Percentiles rank a stretch among this genome's conserved stretches.
These are phyloP conservation scores for Primulina huaijiensis DNA, from an alignment of 257 asterid species.

Conservation along the genomic window DNA sequence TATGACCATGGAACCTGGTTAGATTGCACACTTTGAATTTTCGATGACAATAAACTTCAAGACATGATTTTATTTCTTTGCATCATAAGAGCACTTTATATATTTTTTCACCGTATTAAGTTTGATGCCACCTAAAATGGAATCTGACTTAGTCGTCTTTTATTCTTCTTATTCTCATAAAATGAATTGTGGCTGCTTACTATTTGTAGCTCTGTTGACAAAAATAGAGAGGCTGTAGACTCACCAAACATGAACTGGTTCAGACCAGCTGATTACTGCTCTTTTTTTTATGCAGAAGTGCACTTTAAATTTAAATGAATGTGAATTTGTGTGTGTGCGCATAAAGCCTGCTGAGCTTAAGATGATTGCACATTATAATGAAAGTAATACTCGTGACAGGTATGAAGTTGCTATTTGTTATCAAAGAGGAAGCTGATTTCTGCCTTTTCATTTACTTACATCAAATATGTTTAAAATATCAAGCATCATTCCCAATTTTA, in stretches of 20 bases:
- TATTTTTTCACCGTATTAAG: background rate
- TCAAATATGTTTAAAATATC: background rate
- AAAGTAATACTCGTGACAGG: conserved; percentile 3
- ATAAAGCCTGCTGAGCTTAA: background rate
- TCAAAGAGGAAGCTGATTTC: conserved; percentile 17
- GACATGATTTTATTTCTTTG: conserved; percentile 9
- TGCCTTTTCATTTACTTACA: background rate
- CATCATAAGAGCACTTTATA: background rate
- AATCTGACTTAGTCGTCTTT: background rate
- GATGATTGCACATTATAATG: background rate
- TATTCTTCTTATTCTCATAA: conserved; percentile 9
- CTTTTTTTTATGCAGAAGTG: background rate
- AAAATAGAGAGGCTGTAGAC: background rate
- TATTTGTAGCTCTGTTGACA: background rate
- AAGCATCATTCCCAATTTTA: conserved; percentile 15
- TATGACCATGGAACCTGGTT: too few relatives aligned
- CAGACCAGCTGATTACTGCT: background rate
- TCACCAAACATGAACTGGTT: conserved; percentile 7
- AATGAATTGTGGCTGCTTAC: background rate
- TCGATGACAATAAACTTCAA: conserved; percentile 1
- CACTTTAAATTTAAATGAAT: background rate
- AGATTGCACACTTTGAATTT: conserved; percentile 12
- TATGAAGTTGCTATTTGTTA: conserved; percentile 14
- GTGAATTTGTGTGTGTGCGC: background rate
- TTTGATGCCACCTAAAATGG: conserved; percentile 2